Conservation (phyloP, 139 green algal genomes). For the Ettlia oleoabundans region DNA sequence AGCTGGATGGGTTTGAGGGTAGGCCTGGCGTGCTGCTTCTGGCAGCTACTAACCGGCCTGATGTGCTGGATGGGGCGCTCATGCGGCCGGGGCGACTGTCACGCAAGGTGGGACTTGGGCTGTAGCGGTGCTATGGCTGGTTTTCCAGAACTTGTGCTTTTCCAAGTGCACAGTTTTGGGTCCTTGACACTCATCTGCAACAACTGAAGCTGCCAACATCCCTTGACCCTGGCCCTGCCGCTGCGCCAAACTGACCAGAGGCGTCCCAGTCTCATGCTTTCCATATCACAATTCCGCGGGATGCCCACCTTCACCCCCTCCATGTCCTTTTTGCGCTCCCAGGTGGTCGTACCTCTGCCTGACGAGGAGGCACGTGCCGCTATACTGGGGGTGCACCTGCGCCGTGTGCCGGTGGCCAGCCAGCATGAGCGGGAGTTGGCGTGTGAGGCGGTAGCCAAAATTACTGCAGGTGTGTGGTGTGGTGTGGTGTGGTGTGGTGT, state of each 20-base stretch:
- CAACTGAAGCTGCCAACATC: no score
- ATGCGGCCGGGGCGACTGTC: constrained; percentile 83
- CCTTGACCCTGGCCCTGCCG: no score
- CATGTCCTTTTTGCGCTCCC: not conserved
- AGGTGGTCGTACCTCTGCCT: constrained; percentile 81
- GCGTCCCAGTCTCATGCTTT: no score
- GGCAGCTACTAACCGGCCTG: constrained; percentile 90
- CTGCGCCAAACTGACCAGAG: no score
- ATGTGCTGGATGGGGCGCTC: constrained; percentile 88
- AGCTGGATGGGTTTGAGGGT: constrained; percentile 92
- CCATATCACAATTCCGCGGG: no score
- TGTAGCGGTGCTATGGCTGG: not conserved
- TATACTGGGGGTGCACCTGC: constrained; percentile 87
- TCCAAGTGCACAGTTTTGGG: not conserved
- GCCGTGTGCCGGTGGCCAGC: constrained; percentile 58
- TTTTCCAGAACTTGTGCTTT: not conserved
- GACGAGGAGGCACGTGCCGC: constrained; percentile 68
- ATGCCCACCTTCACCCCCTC: no score
- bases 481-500: not conserved
- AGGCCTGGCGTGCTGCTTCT: constrained; percentile 80
- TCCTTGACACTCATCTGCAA: no score
- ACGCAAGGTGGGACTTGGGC: constrained; percentile 31
- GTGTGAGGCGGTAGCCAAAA: constrained; percentile 10
- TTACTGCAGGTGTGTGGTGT: not conserved
- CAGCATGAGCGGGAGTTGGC: not conserved